Evolutionary conservation across 768 basidiomycete species (phyloP).

Genomic region (Suillus plorans): DNA sequence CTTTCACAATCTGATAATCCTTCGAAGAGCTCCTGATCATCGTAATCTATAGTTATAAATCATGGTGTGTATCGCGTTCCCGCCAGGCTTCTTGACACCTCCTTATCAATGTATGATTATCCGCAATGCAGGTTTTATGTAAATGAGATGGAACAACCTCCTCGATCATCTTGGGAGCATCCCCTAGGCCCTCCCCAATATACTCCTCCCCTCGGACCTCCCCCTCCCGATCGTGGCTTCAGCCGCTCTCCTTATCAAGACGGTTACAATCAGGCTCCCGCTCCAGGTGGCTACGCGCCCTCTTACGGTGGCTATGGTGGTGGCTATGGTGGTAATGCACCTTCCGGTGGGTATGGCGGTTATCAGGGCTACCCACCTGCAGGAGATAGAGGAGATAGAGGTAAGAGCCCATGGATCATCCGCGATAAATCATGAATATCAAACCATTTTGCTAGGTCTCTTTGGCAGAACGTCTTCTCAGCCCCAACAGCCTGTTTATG

Average conservation of each 20-base stretch:
- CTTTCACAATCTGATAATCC: slow-evolving; percentile 18
- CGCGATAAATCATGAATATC: not conserved
- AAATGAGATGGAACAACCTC: slow-evolving; percentile 60
- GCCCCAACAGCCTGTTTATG: slow-evolving; percentile 30
- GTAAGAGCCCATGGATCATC: slow-evolving; percentile 8
- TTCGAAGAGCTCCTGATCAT: slow-evolving; percentile 23
- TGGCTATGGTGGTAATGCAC: slow-evolving; percentile 14
- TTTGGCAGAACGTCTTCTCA: slow-evolving; percentile 30
- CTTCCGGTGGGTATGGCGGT: slow-evolving; percentile 18
- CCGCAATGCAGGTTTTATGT: slow-evolving; percentile 67
- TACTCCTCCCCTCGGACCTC: slow-evolving; percentile 41
- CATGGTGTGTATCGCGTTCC: slow-evolving; percentile 49
- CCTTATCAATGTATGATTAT: not conserved
- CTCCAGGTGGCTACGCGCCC: slow-evolving; percentile 15
- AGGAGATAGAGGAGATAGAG: slow-evolving; percentile 17
- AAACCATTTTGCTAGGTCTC: slow-evolving; percentile 21
- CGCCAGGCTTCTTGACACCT: not conserved
- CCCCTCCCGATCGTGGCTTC: slow-evolving; percentile 40
- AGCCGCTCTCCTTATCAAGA: slow-evolving; percentile 32
- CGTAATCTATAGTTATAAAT: slow-evolving; percentile 49
- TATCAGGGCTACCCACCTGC: slow-evolving; percentile 19
- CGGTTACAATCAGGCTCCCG: slow-evolving; percentile 21
- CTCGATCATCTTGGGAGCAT: slow-evolving; percentile 68
- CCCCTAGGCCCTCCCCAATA: slow-evolving; percentile 51
- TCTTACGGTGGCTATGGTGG: slow-evolving; percentile 19